phyloP scores from a whole-genome alignment of 106 monocot species.

The Chionographis japonica region DNA sequence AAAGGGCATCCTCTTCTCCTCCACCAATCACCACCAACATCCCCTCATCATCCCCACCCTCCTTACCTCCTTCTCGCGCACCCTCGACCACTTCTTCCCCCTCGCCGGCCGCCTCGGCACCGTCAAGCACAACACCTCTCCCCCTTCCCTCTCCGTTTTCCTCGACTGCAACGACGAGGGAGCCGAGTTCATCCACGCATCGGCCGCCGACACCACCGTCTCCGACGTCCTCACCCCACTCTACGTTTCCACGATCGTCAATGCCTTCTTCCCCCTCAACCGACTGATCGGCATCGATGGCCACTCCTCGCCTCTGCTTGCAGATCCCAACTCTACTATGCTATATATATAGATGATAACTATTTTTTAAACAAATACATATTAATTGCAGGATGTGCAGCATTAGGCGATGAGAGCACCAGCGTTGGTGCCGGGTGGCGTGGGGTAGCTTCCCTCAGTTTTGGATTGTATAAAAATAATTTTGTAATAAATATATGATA shows the following conservation, averaged over 20 bases:
- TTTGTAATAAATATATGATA: no score
- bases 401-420: no score
- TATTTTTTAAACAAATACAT: no score
- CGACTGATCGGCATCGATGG: no score
- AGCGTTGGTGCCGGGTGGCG: no score
- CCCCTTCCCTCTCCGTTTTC: neutral
- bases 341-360: no score
- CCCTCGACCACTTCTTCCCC: conserved; percentile 11
- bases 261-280: no score
- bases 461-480: no score
- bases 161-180: conserved; percentile 14
- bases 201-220: neutral
- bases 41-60: neutral
- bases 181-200: conserved; percentile 22
- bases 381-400: no score
- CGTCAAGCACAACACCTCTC: neutral
- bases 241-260: neutral
- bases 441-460: no score
- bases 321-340: no score
- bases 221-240: neutral
- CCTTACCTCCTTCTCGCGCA: neutral
- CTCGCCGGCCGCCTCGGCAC: conserved; percentile 26
- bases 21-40: neutral
- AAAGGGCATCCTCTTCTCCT: conserved; percentile 12
- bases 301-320: no score